Evolutionary conservation across 495 filamentous ascomycete genomes (phyloP), one percentile per base, ranked within the genome.

Genomic region (Penicillium crystallinum): DNA sequence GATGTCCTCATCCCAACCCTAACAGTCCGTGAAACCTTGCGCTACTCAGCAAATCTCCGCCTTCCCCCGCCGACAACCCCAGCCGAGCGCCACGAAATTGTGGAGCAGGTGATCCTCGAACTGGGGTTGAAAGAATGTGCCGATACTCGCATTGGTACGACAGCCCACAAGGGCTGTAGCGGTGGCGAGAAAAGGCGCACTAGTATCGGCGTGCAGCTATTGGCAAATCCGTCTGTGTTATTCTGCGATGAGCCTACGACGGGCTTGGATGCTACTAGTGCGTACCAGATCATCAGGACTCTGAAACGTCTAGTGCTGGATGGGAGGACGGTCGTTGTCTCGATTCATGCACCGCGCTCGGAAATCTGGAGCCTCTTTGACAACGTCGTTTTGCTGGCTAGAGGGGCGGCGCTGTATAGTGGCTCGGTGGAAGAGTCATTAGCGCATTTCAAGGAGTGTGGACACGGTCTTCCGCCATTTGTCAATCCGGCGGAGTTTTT

Each of bases 201-300:
- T 1, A 86, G 82, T 50, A 84, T 90, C 53, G 87, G 85, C 10
- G 86, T 90, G 19, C 87, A 89, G 65, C 73, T 89, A 49, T 70
- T 90, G 27, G 78, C 85, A 1, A 90, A 89, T 57, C 86, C 87
- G 2, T 88, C 83, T 12, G 79, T 90, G 6, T 58, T 90, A 8
- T 90, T 89, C 57, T 74, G 87, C 12, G 87, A 90, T 48, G 87
- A 90, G 56, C 85, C 87, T 1, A 90, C 87, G 0, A 89, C 87
- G 0, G 86, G 85, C 0, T 69, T 89, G 10, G 86, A 90, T 68
- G 83, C 86, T 7, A 86, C 85, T 11, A 86, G 81, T 54, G 87
- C 87, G n/a, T 89, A 79, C 54, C 84, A 89, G 52, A 74, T 90
- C 5, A 75, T 89, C 1, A 69, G 78, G 29, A 89, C 85, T 1